Evolutionary conservation across 2,329 filamentous ascomycete genomes (phyloP).

Genomic region (Sporothrix luriei): DNA sequence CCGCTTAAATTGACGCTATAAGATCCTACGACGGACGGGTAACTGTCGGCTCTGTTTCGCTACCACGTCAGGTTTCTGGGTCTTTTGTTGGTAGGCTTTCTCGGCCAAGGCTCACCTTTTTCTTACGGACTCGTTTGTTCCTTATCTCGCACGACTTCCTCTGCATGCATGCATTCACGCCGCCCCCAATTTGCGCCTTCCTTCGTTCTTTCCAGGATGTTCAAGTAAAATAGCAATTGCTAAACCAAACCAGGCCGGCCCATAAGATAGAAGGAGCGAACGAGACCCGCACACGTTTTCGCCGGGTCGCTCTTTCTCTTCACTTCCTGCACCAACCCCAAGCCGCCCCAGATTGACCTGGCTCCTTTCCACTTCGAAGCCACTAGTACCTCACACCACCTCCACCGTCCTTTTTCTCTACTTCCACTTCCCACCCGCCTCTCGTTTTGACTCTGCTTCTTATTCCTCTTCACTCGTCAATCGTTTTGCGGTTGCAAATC

Average conservation of each 20-base stretch:
- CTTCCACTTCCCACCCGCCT: not conserved
- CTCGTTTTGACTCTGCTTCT: not conserved
- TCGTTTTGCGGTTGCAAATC: not conserved
- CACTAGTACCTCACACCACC: conserved; percentile 6
- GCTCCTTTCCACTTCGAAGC: not conserved
- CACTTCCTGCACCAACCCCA: not conserved
- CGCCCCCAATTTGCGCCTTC: not conserved
- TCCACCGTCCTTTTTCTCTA: conserved; percentile 14
- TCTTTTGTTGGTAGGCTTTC: conserved; percentile 1
- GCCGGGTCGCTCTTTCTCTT: not conserved
- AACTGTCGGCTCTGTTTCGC: not conserved
- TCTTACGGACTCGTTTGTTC: not conserved
- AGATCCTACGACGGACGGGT: not conserved
- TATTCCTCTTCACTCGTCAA: conserved; percentile 7
- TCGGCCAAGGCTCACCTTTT: not conserved
- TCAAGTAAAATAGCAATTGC: not conserved
- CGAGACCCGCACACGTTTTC: conserved; percentile 16
- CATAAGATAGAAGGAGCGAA: conserved; percentile 21
- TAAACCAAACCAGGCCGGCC: conserved; percentile 10
- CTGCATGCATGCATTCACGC: not conserved
- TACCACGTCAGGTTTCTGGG: conserved; percentile 15
- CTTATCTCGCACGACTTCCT: conserved; percentile 4
- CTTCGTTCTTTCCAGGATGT: not conserved
- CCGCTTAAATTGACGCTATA: conserved; percentile 13
- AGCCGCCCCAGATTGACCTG: conserved; percentile 12